phyloP scores from a whole-genome alignment of 2,329 filamentous ascomycete genomes.

The Talaromyces sp. region DNA sequence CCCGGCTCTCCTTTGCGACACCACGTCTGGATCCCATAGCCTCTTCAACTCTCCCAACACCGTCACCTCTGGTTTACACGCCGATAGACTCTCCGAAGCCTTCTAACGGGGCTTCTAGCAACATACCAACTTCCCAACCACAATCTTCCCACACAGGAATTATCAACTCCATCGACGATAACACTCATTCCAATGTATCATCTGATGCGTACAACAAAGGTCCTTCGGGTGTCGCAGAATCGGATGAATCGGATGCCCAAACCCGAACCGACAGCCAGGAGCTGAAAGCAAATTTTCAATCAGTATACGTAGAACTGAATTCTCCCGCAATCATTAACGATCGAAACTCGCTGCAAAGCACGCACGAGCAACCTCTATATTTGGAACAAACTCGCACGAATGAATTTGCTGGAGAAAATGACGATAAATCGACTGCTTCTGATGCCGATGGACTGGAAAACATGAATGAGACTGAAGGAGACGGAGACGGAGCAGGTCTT shows the following conservation, averaged over 20 bases:
- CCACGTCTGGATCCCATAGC: slow-evolving; percentile 36
- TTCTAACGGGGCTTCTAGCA: neutral
- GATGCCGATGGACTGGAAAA: neutral
- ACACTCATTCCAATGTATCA: neutral
- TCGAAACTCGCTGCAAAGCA: neutral
- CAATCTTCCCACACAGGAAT: neutral
- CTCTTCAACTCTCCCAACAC: slow-evolving; percentile 36
- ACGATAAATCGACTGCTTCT: neutral
- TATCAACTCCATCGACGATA: neutral
- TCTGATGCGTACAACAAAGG: neutral
- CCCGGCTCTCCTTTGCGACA: slow-evolving; percentile 28
- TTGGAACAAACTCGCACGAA: neutral
- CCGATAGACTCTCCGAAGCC: slow-evolving; percentile 17
- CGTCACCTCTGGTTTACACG: slow-evolving; percentile 34
- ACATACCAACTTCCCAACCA: neutral
- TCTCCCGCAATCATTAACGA: neutral
- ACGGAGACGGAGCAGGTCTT: slow-evolving; percentile 1
- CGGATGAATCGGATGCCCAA: neutral
- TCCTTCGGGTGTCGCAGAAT: neutral
- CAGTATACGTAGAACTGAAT: neutral
- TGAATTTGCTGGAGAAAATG: neutral
- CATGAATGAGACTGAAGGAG: neutral
- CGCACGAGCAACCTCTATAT: neutral
- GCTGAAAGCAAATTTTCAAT: neutral
- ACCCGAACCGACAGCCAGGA: neutral